phyloP scores from a whole-genome alignment of 306 rosid species.

The Astragalus glycyphyllos region DNA sequence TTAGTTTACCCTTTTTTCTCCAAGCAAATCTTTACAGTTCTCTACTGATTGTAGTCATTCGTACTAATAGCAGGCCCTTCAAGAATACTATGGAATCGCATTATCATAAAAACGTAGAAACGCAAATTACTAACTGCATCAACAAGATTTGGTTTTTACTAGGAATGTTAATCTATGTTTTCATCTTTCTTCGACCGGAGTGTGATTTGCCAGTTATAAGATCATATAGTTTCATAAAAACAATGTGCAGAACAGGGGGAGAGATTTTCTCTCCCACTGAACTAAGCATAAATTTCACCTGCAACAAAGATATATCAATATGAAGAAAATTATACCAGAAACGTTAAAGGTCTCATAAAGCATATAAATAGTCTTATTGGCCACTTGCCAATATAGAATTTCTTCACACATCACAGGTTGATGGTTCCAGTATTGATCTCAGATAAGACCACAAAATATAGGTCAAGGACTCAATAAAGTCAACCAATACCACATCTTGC shows the following conservation, averaged over 20 bases:
- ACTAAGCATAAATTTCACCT: background rate
- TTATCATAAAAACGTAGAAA: too few relatives aligned
- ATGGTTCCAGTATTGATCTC: constrained; percentile 31
- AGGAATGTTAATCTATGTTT: background rate
- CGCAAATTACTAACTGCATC: too few relatives aligned
- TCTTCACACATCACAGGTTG: constrained; percentile 39
- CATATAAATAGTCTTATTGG: constrained; percentile 7
- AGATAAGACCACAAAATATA: constrained; percentile 42
- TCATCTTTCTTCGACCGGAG: background rate
- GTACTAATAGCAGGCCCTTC: too few relatives aligned
- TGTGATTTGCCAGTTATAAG: background rate
- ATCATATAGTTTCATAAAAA: background rate
- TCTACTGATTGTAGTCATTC: too few relatives aligned
- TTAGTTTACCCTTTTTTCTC: too few relatives aligned
- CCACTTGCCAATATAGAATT: constrained; percentile 33
- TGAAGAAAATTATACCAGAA: constrained; percentile 17
- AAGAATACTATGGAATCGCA: too few relatives aligned
- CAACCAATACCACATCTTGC: constrained; percentile 47
- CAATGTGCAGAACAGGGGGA: background rate
- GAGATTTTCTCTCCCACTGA: background rate
- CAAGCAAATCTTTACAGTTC: too few relatives aligned
- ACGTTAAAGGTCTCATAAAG: constrained; percentile 13
- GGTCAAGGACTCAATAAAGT: constrained; percentile 44
- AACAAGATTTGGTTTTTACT: background rate
- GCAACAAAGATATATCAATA: constrained; percentile 3